Conservation (phyloP, 441 rosid genomes). For the Breynia disticha region DNA sequence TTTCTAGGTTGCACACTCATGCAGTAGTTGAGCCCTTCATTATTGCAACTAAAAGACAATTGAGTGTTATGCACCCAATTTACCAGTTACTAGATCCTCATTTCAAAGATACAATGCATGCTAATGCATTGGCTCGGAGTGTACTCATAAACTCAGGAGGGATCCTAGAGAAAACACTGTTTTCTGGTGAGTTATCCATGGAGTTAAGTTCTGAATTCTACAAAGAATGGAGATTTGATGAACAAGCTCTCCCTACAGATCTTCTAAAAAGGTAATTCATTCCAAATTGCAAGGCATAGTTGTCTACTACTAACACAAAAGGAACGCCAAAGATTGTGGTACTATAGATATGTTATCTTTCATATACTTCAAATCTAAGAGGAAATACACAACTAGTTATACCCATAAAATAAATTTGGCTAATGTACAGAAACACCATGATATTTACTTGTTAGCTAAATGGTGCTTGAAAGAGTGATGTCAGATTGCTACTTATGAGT, state of each 20-base stretch:
- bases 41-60: constrained; percentile 54
- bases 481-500: too few species aligned
- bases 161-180: constrained; percentile 47
- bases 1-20: constrained; percentile 63
- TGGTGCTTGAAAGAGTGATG: too few species aligned
- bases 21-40: constrained; percentile 65
- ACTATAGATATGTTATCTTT: too few species aligned
- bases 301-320: too few species aligned
- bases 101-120: constrained; percentile 62
- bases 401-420: too few species aligned
- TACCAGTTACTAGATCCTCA: constrained; percentile 53
- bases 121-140: constrained; percentile 44
- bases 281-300: neutral
- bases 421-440: too few species aligned
- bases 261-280: constrained; percentile 45
- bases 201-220: constrained; percentile 52
- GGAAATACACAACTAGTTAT: too few species aligned
- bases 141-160: constrained; percentile 51
- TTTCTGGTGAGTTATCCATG: constrained; percentile 44
- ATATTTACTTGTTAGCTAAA: too few species aligned
- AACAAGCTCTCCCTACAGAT: constrained; percentile 60
- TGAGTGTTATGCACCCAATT: constrained; percentile 64
- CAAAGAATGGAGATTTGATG: constrained; percentile 58
- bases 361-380: too few species aligned
- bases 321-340: too few species aligned